These are phyloP conservation scores for Colletotrichum tamarilloi DNA, from an alignment of 2,329 filamentous ascomycete species.

Conservation along the genomic window DNA sequence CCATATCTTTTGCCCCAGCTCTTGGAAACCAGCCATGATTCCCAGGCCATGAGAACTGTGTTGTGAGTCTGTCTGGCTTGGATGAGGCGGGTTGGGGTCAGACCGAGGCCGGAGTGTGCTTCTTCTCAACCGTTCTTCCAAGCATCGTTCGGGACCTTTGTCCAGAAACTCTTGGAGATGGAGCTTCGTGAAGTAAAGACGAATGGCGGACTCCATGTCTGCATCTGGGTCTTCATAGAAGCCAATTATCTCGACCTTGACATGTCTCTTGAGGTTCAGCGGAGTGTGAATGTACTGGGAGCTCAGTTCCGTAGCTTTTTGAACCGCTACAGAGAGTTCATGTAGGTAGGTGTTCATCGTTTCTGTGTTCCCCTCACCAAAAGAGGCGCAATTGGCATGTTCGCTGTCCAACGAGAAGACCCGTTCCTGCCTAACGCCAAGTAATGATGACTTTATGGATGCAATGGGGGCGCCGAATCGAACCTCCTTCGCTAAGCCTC, in stretches of 20 bases:
- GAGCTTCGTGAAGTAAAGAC: conserved; percentile 63
- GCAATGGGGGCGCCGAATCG: conserved; percentile 70
- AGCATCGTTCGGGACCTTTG: conserved; percentile 65
- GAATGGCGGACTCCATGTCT: conserved; percentile 50
- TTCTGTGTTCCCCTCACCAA: conserved; percentile 60
- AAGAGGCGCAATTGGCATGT: conserved; percentile 65
- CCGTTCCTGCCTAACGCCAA: conserved; percentile 62
- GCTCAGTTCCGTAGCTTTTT: conserved; percentile 50
- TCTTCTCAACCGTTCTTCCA: conserved; percentile 61
- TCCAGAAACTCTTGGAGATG: conserved; percentile 65
- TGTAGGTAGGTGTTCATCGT: conserved; percentile 51
- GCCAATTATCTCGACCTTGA: conserved; percentile 67
- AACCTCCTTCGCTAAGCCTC: conserved; percentile 53
- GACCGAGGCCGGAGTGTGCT: conserved; percentile 35
- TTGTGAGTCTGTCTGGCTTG: not conserved
- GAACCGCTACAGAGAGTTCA: conserved; percentile 49
- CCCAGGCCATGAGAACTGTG: conserved; percentile 10
- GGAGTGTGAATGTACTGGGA: conserved; percentile 52
- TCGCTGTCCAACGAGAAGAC: conserved; percentile 66
- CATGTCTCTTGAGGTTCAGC: conserved; percentile 61
- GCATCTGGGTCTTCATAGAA: conserved; percentile 68
- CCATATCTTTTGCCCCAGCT: conserved; percentile 15
- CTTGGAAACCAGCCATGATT: conserved; percentile 5
- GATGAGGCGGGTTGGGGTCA: not conserved
- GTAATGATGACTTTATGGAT: conserved; percentile 65